phyloP scores from a whole-genome alignment of 257 asterid genomes.

The Nicotiana paniculata region DNA sequence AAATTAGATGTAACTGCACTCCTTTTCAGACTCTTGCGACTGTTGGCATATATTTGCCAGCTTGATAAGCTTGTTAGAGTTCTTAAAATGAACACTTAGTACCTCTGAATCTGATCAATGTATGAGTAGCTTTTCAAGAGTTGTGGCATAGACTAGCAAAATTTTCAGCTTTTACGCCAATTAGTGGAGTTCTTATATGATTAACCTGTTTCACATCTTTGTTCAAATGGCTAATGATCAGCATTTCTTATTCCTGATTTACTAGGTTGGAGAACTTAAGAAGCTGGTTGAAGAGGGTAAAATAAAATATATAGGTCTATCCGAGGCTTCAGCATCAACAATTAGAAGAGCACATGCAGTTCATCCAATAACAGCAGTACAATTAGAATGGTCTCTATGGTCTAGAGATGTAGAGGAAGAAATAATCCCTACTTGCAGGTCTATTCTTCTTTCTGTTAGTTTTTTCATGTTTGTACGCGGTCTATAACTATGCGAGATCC shows the following conservation, averaged over 20 bases:
- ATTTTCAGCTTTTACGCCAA: background rate
- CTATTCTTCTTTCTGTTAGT: background rate
- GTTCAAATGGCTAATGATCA: background rate
- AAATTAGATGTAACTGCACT: background rate
- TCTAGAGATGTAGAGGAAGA: conserved; percentile 62
- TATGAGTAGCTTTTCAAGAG: background rate
- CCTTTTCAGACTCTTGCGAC: background rate
- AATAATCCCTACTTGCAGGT: conserved; percentile 64
- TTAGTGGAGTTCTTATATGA: background rate
- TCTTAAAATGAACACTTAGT: background rate
- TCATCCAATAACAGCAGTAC: conserved; percentile 65
- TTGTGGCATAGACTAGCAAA: background rate
- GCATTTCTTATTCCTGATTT: background rate
- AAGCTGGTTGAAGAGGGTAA: conserved; percentile 76
- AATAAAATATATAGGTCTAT: conserved; percentile 61
- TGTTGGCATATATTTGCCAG: background rate
- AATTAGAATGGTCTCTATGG: conserved; percentile 76
- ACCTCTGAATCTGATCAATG: background rate
- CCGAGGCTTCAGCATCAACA: conserved; percentile 71
- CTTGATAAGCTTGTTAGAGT: background rate
- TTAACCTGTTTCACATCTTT: background rate
- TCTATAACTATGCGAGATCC: background rate
- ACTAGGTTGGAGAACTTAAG: conserved; percentile 67
- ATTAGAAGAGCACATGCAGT: conserved; percentile 74
- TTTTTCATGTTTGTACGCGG: background rate